These are phyloP conservation scores for Pseudozyma thailandica DNA, from an alignment of 1,284 basidiomycete species.

Conservation along the genomic window DNA sequence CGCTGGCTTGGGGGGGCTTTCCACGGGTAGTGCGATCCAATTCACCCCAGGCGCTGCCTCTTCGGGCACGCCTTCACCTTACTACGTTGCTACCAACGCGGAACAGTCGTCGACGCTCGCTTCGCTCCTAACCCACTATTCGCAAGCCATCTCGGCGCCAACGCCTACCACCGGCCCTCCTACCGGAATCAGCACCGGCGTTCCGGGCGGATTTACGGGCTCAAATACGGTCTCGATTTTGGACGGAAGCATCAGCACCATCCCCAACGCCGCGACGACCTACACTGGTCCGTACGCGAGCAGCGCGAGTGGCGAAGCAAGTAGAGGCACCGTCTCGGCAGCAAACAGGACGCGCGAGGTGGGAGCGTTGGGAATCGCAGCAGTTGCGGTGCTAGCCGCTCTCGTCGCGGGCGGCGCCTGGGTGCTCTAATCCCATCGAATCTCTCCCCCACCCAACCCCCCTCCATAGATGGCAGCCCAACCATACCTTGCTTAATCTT, in stretches of 20 bases:
- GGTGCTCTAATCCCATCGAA: constrained; percentile 9
- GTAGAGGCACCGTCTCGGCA: no score
- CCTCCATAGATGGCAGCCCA: no score
- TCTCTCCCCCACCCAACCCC: constrained; percentile 1
- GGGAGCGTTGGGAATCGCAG: neutral
- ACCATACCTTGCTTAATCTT: no score
- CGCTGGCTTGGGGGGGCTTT: constrained; percentile 22
- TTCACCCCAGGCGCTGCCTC: constrained; percentile 37
- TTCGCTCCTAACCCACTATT: constrained; percentile 37
- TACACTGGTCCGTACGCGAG: constrained; percentile 19
- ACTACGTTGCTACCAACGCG: constrained; percentile 40
- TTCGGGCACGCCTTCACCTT: constrained; percentile 9
- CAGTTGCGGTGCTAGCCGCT: neutral
- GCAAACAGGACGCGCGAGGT: no score
- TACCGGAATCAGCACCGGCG: constrained; percentile 26
- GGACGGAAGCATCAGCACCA: constrained; percentile 35
- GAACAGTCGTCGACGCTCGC: constrained; percentile 26
- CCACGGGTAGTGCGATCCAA: constrained; percentile 12
- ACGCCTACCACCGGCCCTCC: constrained; percentile 42
- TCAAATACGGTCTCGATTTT: constrained; percentile 18
- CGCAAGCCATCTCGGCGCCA: constrained; percentile 34
- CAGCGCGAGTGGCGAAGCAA: neutral
- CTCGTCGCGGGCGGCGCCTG: constrained; percentile 21
- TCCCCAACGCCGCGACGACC: constrained; percentile 46
- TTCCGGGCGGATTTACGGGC: constrained; percentile 39